phyloP scores from a whole-genome alignment of 73 alveolate species.

The Paramecium tetraurelia region DNA sequence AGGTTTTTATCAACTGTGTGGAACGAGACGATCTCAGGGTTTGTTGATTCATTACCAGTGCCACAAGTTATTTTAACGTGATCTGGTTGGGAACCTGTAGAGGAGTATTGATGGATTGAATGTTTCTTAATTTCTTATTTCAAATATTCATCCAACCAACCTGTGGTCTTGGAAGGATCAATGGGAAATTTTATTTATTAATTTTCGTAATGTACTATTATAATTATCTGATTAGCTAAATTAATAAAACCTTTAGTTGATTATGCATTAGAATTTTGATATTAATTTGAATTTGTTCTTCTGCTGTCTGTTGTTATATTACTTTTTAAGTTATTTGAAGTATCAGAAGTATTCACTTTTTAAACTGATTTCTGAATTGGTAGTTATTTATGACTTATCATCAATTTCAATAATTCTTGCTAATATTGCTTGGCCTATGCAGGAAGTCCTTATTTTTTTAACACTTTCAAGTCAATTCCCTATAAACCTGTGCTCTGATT shows the following conservation, averaged over 20 bases:
- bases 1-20: constrained; percentile 12
- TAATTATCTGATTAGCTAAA: not conserved
- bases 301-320: not conserved
- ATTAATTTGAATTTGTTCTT: not conserved
- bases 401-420: constrained; percentile 15
- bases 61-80: constrained; percentile 14
- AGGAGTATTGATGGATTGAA: not conserved
- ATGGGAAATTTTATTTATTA: not conserved
- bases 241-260: not conserved
- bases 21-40: constrained; percentile 12
- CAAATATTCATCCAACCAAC: constrained; percentile 1
- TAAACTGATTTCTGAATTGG: not conserved
- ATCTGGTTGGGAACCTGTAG: constrained; percentile 53
- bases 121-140: not conserved
- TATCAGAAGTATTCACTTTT: not conserved
- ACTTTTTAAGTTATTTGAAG: not conserved
- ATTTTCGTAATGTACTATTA: constrained; percentile 41
- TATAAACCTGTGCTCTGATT: constrained; percentile 8
- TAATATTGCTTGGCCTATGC: not conserved
- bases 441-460: not conserved
- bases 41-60: constrained; percentile 9
- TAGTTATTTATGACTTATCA: constrained; percentile 39
- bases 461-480: not conserved
- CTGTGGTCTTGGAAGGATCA: constrained; percentile 1
- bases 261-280: not conserved